Conservation (phyloP, 2,329 filamentous ascomycete genomes). For the Sporothrix phasma region DNA sequence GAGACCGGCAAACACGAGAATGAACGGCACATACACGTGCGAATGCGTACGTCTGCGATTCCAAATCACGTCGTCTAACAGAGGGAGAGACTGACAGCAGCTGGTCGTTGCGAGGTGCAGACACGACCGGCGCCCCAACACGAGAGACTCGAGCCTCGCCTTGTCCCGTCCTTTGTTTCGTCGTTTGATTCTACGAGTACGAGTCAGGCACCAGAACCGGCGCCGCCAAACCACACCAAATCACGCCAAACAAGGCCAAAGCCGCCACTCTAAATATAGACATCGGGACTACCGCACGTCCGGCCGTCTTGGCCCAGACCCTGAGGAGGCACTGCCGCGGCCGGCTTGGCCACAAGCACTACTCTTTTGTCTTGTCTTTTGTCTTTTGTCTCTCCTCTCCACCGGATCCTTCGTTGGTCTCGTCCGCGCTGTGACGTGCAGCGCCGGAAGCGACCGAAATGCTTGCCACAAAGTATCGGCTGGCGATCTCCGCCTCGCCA, state of each 20-base stretch:
- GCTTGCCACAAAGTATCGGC: not conserved
- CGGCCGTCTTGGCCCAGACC: not conserved
- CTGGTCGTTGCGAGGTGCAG: no score
- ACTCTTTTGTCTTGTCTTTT: not conserved
- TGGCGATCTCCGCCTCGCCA: not conserved
- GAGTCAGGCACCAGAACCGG: no score
- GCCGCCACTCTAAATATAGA: constrained; percentile 9
- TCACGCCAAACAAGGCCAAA: no score
- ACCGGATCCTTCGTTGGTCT: not conserved
- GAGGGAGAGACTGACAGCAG: no score
- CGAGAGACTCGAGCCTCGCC: no score
- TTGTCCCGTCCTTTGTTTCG: no score
- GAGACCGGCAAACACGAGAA: no score
- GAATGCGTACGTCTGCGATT: no score
- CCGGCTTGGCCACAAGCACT: not conserved
- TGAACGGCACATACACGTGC: no score
- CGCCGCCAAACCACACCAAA: not conserved
- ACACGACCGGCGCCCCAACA: no score
- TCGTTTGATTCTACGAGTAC: not conserved
- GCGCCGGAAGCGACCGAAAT: not conserved
- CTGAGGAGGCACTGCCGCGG: not conserved
- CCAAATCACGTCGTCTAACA: no score
- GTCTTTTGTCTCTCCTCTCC: not conserved
- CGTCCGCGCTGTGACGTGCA: not conserved
- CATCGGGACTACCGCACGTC: not conserved